Evolutionary conservation across 331 rosid species (phyloP), one percentile per base, ranked within the genome.

Genomic region (Cydonia oblonga): DNA sequence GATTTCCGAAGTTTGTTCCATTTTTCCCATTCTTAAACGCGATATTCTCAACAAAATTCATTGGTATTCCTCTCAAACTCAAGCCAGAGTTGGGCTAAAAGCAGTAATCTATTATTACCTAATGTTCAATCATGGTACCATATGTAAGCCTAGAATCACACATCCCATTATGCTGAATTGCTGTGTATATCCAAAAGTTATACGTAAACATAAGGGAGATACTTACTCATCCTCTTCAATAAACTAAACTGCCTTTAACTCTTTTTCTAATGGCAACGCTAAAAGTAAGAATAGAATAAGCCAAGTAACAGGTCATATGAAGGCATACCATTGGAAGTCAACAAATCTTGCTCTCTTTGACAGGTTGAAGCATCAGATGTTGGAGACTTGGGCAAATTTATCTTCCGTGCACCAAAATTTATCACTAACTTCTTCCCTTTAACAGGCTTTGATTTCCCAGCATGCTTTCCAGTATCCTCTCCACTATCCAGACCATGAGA

Each of bases 361-460:
- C 85, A 84, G 73, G 96, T 84, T 77, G 96, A 90, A 79, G 92
- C 83, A 81, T 95, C 99, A 64, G 96, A 91, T 68, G 82, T 81
- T 2, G 96, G 97, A 71, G 97, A 91, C 64, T 83, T 89, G 65
- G 96, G 84, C 65, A 88, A 84, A 28, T 91, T 95, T 78, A 95
- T 89, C 81, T 95, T 95, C 24, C 96, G 84, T 29, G 97, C 80
- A 33, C 97, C 99, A 46, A 95, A 78, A 76, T 91, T 95, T 64
- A 95, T 95, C 15, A 95, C 99, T 63, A 95, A 73, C 86, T 95
- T 95, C 85, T 91, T 90, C 75, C 96, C 96, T 79, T 88, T 95
- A 57, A 83, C 87, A 59, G 85, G 76, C 74, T 83, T 89, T 76
- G 89, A 76, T 76, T 84, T 88, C 73, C 80, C 84, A 66, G 81